Percentiles rank a stretch among this genome's conserved stretches.
Evolutionary conservation across 1,139 yeast species (phyloP).

Genomic region (Saccharomyces hybrid): DNA sequence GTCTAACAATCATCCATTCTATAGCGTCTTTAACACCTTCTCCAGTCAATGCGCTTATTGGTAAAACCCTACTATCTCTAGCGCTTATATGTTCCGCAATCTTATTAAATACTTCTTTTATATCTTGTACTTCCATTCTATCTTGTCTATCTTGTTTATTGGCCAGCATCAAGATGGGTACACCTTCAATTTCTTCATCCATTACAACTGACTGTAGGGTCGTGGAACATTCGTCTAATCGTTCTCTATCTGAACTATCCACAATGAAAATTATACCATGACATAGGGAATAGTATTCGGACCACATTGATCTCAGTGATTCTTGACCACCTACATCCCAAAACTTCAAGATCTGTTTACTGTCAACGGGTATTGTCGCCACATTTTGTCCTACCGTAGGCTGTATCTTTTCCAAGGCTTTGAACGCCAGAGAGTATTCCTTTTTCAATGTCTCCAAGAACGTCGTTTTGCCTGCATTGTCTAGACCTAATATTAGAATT

Average conservation of each 20-base stretch:
- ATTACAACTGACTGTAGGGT: constrained; percentile 32
- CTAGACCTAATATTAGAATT: constrained; percentile 78
- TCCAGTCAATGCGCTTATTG: constrained; percentile 81
- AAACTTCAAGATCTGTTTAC: constrained; percentile 56
- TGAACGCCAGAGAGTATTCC: constrained; percentile 36
- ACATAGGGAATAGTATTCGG: constrained; percentile 72
- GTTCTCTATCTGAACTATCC: constrained; percentile 77
- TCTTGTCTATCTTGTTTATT: constrained; percentile 89
- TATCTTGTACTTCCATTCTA: constrained; percentile 67
- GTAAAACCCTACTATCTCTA: constrained; percentile 80
- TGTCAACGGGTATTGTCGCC: constrained; percentile 43
- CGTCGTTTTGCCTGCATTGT: constrained; percentile 94
- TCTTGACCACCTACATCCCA: constrained; percentile 98
- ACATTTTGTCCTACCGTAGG: constrained; percentile 77
- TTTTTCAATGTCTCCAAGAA: constrained; percentile 57
- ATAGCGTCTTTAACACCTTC: constrained; percentile 81
- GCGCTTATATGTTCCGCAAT: constrained; percentile 80
- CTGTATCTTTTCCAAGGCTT: constrained; percentile 38
- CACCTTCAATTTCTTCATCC: constrained; percentile 57
- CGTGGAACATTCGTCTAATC: constrained; percentile 78
- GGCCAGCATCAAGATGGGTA: constrained; percentile 89
- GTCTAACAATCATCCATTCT: constrained; percentile 77
- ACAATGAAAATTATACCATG: constrained; percentile 90
- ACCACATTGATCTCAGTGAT: constrained; percentile 76
- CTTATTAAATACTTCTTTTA: constrained; percentile 73